Evolutionary conservation across 2,329 filamentous ascomycete genomes (phyloP).

Genomic region (Zymoseptoria pseudotritici): DNA sequence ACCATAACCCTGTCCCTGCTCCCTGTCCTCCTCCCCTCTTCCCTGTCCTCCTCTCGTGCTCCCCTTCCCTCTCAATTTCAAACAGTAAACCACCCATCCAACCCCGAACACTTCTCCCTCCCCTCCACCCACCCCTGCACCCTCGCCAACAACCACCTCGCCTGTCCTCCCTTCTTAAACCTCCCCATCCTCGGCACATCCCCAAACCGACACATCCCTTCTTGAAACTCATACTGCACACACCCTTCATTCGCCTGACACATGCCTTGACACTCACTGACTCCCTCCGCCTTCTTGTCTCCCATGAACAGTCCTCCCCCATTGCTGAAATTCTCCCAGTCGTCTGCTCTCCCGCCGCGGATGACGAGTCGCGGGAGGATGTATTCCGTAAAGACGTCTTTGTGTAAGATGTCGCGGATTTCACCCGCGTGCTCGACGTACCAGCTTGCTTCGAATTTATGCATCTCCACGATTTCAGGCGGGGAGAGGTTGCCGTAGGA

Average conservation of each 20-base stretch:
- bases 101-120: constrained; percentile 4
- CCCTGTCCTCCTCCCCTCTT: too few relatives aligned
- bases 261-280: constrained; percentile 8
- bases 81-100: constrained; percentile 4
- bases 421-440: constrained; percentile 5
- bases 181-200: constrained; percentile 9
- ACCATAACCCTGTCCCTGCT: too few relatives aligned
- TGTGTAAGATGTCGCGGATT: constrained; percentile 12
- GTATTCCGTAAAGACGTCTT: constrained; percentile 20
- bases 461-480: constrained; percentile 16
- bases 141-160: constrained; percentile 14
- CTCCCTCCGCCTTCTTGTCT: not conserved
- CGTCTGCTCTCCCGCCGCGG: constrained; percentile 11
- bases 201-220: constrained; percentile 10
- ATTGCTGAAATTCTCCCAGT: constrained; percentile 25
- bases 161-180: constrained; percentile 5
- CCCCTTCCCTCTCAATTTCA: too few relatives aligned
- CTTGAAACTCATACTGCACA: constrained; percentile 11
- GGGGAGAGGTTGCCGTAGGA: constrained; percentile 23
- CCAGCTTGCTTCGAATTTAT: constrained; percentile 25
- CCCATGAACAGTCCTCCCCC: constrained; percentile 1
- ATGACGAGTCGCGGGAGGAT: constrained; percentile 19
- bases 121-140: constrained; percentile 7
- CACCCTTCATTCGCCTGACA: constrained; percentile 10
- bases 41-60: too few relatives aligned